phyloP scores from a whole-genome alignment of 2,329 filamentous ascomycete species.

The Pseudogymnoascus sp. region DNA sequence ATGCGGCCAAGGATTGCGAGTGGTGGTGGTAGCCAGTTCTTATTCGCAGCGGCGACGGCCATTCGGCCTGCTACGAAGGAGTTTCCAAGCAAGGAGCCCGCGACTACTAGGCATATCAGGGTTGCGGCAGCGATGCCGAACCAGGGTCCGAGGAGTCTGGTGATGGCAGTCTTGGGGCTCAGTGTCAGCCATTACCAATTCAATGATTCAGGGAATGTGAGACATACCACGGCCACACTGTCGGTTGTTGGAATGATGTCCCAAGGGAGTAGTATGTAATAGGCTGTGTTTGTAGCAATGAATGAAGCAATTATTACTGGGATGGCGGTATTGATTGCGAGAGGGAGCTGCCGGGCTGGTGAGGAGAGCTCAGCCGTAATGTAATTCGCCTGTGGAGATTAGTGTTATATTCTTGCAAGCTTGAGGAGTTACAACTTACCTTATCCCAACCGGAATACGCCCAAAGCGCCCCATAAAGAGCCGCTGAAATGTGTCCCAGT shows the following conservation, averaged over 20 bases:
- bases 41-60: slow-evolving; percentile 49
- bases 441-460: slow-evolving; percentile 61
- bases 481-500: slow-evolving; percentile 51
- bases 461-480: slow-evolving; percentile 55
- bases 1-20: slow-evolving; percentile 39
- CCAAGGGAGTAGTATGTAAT: slow-evolving; percentile 56
- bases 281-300: slow-evolving; percentile 50
- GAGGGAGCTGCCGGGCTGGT: slow-evolving; percentile 46
- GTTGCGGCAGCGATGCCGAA: slow-evolving; percentile 47
- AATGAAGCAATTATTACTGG: slow-evolving; percentile 52
- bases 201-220: not conserved
- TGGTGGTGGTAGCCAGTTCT: slow-evolving; percentile 40
- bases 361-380: slow-evolving; percentile 44
- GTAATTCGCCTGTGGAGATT: slow-evolving; percentile 40
- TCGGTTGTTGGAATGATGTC: slow-evolving; percentile 48
- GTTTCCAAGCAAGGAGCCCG: slow-evolving; percentile 53
- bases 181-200: not conserved
- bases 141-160: slow-evolving; percentile 42
- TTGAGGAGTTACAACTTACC: slow-evolving; percentile 30
- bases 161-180: slow-evolving; percentile 42
- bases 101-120: slow-evolving; percentile 52
- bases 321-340: slow-evolving; percentile 53
- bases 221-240: slow-evolving; percentile 52
- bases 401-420: slow-evolving; percentile 8
- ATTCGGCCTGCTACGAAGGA: slow-evolving; percentile 55